Evolutionary conservation across 345 rosid genomes (phyloP).

Genomic region (Ailanthus altissimus): DNA sequence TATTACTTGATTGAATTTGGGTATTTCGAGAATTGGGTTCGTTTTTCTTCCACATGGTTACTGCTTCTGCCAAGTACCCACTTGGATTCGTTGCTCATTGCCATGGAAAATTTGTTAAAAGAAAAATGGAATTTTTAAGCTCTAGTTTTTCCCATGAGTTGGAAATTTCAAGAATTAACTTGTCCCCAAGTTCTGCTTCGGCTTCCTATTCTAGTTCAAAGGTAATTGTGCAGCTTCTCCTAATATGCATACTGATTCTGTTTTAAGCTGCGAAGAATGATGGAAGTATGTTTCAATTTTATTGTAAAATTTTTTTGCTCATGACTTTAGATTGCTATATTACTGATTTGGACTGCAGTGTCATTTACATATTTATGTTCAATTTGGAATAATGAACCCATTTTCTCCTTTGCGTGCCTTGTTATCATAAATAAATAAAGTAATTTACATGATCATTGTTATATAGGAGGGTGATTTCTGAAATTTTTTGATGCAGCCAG

Average conservation of each 20-base stretch:
- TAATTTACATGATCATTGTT: background rate
- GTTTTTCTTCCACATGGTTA: constrained; percentile 45
- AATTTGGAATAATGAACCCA: too few species aligned
- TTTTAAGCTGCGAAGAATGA: background rate
- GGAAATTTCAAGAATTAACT: constrained; percentile 36
- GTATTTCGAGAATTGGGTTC: constrained; percentile 29
- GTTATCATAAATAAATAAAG: background rate
- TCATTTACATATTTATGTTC: background rate
- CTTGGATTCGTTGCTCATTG: constrained; percentile 44
- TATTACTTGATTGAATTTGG: background rate
- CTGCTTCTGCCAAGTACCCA: constrained; percentile 48
- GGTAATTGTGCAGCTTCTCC: constrained; percentile 38
- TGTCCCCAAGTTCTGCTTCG: constrained; percentile 32
- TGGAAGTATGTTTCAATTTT: background rate
- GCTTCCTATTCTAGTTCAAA: constrained; percentile 32
- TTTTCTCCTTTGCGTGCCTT: too few species aligned
- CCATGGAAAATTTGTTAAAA: constrained; percentile 32
- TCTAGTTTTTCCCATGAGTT: constrained; percentile 34
- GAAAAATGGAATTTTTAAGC: constrained; percentile 30
- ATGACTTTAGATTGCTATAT: background rate
- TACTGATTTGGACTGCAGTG: background rate
- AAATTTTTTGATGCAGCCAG: constrained; percentile 42
- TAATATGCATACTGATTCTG: constrained; percentile 2
- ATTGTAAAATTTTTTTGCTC: background rate
- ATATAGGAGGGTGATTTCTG: constrained; percentile 17